These are phyloP conservation scores for Aspergillus glaucus DNA, from an alignment of 2,329 filamentous ascomycete genomes.

Conservation along the genomic window DNA sequence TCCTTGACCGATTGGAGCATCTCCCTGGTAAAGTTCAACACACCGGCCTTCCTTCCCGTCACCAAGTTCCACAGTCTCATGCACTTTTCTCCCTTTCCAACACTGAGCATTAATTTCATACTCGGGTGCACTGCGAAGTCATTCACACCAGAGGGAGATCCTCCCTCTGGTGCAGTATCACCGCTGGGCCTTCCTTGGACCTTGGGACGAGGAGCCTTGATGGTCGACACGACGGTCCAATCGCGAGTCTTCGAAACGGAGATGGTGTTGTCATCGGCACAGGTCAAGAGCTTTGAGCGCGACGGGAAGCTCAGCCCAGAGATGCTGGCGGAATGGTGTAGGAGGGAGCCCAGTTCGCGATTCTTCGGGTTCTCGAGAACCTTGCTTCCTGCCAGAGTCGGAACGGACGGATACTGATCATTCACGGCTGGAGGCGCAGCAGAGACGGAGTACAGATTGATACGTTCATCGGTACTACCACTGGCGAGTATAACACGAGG, in stretches of 20 bases:
- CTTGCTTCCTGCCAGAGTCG: conserved; percentile 63
- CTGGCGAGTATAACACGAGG: conserved; percentile 86
- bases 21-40: conserved; percentile 73
- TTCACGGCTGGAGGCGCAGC: conserved; percentile 56
- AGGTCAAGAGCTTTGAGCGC: conserved; percentile 78
- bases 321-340: conserved; percentile 80
- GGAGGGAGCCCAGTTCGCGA: conserved; percentile 75
- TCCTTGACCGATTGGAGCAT: conserved; percentile 71
- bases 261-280: conserved; percentile 85
- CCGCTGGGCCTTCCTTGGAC: conserved; percentile 73
- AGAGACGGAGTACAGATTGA: conserved; percentile 90
- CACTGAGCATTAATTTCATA: conserved; percentile 93
- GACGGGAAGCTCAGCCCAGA: conserved; percentile 77
- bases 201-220: conserved; percentile 84
- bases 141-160: conserved; percentile 80
- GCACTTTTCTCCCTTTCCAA: conserved; percentile 79
- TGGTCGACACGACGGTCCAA: conserved; percentile 78
- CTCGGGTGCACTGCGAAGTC: conserved; percentile 93
- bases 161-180: conserved; percentile 78
- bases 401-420: conserved; percentile 53
- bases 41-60: conserved; percentile 90
- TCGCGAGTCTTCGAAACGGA: conserved; percentile 81
- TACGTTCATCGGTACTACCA: conserved; percentile 85
- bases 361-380: conserved; percentile 82
- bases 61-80: conserved; percentile 97